Evolutionary conservation across 164 flowering plant genomes (phyloP).

Genomic region (Piper betle): DNA sequence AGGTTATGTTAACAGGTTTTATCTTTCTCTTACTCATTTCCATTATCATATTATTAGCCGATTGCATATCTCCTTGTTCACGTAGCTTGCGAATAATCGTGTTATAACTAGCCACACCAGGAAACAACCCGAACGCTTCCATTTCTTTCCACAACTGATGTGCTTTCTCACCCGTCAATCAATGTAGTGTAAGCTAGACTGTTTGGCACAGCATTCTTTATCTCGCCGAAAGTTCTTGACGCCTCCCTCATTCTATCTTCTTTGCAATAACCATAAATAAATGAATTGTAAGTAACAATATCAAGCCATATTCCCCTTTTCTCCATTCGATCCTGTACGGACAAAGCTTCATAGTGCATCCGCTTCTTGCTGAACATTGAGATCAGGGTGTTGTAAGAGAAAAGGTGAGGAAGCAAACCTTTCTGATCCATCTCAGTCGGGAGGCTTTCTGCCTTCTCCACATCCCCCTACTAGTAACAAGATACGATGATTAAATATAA

Average conservation of each 20-base stretch:
- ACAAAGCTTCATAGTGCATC: conserved; percentile 84
- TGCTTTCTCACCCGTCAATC: conserved; percentile 76
- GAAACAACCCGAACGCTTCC: conserved; percentile 54
- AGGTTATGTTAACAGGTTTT: conserved; percentile 70
- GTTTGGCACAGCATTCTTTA: conserved; percentile 56
- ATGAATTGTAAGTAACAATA: conserved; percentile 73
- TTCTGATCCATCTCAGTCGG: conserved; percentile 57
- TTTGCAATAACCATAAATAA: conserved; percentile 61
- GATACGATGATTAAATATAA: no score
- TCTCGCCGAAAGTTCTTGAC: conserved; percentile 49
- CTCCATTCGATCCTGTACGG: conserved; percentile 67
- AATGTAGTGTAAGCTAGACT: conserved; percentile 75
- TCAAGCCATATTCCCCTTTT: conserved; percentile 56
- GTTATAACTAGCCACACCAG: conserved; percentile 66
- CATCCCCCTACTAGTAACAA: conserved; percentile 64
- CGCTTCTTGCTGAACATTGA: conserved; percentile 67
- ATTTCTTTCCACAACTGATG: conserved; percentile 44
- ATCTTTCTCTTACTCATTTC: conserved; percentile 66
- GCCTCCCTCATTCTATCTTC: conserved; percentile 93
- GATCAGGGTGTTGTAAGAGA: conserved; percentile 71
- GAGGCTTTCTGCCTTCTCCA: conserved; percentile 50
- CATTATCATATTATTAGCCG: conserved; percentile 54
- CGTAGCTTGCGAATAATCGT: conserved; percentile 73
- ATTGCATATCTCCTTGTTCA: conserved; percentile 58
- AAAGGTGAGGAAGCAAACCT: conserved; percentile 43